These are phyloP conservation scores for Elaphomyces granulatus DNA, from an alignment of 495 filamentous ascomycete genomes.

Conservation along the genomic window DNA sequence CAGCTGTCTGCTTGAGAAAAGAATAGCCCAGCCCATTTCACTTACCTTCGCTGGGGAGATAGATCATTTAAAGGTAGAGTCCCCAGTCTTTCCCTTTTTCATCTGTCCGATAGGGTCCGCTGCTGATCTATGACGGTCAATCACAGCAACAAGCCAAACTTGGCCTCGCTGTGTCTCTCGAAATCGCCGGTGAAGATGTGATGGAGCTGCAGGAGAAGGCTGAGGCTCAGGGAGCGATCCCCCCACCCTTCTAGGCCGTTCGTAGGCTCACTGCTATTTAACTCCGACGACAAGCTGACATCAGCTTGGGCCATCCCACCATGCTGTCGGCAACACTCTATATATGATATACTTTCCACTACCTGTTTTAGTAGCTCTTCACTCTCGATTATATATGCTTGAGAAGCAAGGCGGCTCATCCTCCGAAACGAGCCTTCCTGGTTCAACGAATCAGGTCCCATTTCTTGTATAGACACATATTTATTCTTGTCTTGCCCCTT, in stretches of 20 bases:
- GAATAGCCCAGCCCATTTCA: constrained; percentile 74
- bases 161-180: constrained; percentile 86
- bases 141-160: constrained; percentile 84
- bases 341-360: constrained; percentile 21
- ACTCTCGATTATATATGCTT: constrained; percentile 19
- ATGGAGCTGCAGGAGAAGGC: constrained; percentile 78
- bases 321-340: neutral
- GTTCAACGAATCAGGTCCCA: constrained; percentile 28
- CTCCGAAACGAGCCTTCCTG: constrained; percentile 21
- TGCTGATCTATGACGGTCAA: neutral
- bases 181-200: constrained; percentile 75
- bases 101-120: too few relatives aligned
- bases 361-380: constrained; percentile 38
- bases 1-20: constrained; percentile 86
- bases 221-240: constrained; percentile 31
- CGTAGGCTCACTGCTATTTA: neutral
- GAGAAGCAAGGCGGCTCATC: constrained; percentile 23
- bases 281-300: neutral
- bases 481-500: constrained; percentile 12
- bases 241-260: constrained; percentile 37
- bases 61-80: constrained; percentile 85
- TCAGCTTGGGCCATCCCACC: neutral
- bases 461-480: constrained; percentile 35
- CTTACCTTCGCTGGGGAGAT: constrained; percentile 95
- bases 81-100: constrained; percentile 5